These are phyloP conservation scores for Fagus crenata DNA, from an alignment of 306 rosid species.

Conservation along the genomic window DNA sequence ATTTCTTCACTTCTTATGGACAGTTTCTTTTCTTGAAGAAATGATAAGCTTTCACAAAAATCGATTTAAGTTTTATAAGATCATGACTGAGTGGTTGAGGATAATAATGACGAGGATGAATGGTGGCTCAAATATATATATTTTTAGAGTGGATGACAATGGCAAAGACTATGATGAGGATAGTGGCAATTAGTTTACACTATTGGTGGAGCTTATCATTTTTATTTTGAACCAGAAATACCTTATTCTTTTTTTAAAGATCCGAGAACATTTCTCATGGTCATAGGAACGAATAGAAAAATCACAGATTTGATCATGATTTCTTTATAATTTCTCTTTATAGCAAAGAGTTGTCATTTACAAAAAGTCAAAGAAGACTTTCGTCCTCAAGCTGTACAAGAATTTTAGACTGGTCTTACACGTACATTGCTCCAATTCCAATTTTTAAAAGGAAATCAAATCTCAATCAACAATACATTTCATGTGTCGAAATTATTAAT, in stretches of 20 bases:
- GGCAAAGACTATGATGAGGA: background rate
- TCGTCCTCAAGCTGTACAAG: background rate
- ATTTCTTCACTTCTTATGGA: background rate
- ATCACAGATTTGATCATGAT: background rate
- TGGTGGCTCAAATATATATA: no score
- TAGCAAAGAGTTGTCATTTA: background rate
- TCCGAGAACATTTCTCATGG: background rate
- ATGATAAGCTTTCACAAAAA: no score
- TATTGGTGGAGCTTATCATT: no score
- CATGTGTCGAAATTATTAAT: background rate
- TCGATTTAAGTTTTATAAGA: no score
- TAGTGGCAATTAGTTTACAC: no score
- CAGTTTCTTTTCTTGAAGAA: background rate
- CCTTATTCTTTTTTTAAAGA: background rate
- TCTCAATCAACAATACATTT: background rate
- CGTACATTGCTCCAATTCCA: background rate
- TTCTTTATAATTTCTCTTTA: background rate
- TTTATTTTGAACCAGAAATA: background rate
- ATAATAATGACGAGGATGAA: background rate
- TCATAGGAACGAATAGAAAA: background rate
- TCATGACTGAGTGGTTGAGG: background rate
- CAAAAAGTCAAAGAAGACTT: conserved; percentile 2
- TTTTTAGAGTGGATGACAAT: background rate
- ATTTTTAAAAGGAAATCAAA: background rate
- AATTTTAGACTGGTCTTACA: background rate